Base-by-base conservation (phyloP, 768 basidiomycete species). In the Panellus pusillus region DNA sequence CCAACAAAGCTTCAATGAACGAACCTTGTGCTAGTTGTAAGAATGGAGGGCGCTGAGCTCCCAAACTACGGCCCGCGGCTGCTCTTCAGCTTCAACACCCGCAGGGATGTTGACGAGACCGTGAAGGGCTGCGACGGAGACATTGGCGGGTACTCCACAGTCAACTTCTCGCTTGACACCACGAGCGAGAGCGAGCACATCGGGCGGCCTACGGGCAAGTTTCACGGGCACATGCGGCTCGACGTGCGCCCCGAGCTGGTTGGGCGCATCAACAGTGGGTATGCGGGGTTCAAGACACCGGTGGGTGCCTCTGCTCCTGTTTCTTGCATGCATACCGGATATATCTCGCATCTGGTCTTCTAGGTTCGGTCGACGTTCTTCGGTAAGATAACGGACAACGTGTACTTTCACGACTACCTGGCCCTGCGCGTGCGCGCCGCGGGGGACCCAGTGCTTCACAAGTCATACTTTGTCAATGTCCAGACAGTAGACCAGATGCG, bases 391-490 rank as follows among this genome's bases (percentile, higher is more conserved):
- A 80, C 78, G 4, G 93, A 96, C 64, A 94, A 98, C 72, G 82
- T 91, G 28, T 87, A 89, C 31, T 74, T 79, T 36, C 91, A 95
- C 66, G 77, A 82, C 15, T 98, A 88, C 70, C 76, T 98, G 24
- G 84, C 86, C 2, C 73, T 98, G 46, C 86, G 91, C 4, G 72
- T 97, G 11, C 85, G 91, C 14, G 81, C 87, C 54, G 80, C 80
- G 20, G 95, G 93, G 3, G 83, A 91, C 58, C 83, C 85, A 18
- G 77, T 81, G 37, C 89, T 89, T 38, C 82, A 84, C 57, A 83
- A 83, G 60, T 86, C 90, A n/a, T 98, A 93, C 76, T 95, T 89
- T 61, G 88, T 93, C 44, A 98, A 98, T 70, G 73, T 98, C 42
- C 94, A 97, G 68, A 96, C 93, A 2, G 89, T 93, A 47, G 89